These are phyloP conservation scores for Laguncularia racemosa DNA, from an alignment of 345 rosid genomes.

Conservation along the genomic window DNA sequence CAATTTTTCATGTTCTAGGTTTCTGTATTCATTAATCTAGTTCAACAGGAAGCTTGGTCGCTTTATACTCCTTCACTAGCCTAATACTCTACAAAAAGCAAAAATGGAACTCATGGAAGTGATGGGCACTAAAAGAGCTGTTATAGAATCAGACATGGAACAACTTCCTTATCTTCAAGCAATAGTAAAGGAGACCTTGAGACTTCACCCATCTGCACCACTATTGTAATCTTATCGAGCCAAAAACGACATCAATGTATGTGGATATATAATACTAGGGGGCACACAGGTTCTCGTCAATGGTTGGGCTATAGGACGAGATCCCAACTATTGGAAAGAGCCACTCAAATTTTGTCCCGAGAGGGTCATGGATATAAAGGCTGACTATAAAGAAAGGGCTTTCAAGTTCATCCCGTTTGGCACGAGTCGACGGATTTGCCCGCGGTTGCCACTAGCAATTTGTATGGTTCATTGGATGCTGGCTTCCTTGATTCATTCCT, in stretches of 20 bases:
- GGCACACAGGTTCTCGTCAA: conserved; percentile 18
- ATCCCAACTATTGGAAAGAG: conserved; percentile 13
- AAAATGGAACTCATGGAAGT: conserved; percentile 5
- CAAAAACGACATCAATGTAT: conserved; percentile 6
- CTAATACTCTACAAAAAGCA: background rate
- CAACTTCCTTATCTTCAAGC: conserved; percentile 14
- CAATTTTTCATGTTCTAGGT: background rate
- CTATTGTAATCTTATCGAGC: conserved; percentile 18
- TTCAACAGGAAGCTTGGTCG: too few species aligned
- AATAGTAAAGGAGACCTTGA: conserved; percentile 10
- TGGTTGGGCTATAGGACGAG: conserved; percentile 20
- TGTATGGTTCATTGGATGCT: conserved; percentile 22
- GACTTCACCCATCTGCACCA: conserved; percentile 19
- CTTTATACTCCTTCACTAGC: conserved; percentile 7
- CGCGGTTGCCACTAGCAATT: conserved; percentile 14
- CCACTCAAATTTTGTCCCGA: conserved; percentile 13
- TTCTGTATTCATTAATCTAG: too few species aligned
- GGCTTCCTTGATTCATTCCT: conserved; percentile 20
- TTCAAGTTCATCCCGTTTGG: conserved; percentile 23
- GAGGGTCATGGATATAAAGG: conserved; percentile 11
- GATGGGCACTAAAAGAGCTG: conserved; percentile 7
- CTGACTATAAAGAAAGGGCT: conserved; percentile 11
- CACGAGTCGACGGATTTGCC: conserved; percentile 26
- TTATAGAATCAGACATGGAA: conserved; percentile 19
- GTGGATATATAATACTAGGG: conserved; percentile 12